phyloP scores from a whole-genome alignment of 495 filamentous ascomycete genomes.

The Xylaria intraflava region DNA sequence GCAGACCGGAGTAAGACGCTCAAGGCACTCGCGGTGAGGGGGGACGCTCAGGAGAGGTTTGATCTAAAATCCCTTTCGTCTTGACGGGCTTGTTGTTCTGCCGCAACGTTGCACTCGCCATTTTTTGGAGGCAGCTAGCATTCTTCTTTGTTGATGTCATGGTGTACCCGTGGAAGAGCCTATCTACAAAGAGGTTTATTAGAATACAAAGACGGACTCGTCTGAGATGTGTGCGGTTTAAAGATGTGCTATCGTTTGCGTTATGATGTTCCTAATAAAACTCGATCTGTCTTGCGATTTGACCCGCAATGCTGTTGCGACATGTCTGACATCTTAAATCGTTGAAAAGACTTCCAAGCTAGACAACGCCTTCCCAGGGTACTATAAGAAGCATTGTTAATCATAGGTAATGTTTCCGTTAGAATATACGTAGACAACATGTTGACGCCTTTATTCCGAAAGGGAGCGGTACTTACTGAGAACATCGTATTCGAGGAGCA shows the following conservation, averaged over 20 bases:
- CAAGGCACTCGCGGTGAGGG: background rate
- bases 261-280: background rate
- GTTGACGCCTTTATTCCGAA: background rate
- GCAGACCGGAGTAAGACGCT: no score
- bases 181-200: constrained; percentile 4
- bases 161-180: background rate
- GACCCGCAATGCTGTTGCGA: background rate
- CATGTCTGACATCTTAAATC: constrained; percentile 10
- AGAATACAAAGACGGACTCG: constrained; percentile 4
- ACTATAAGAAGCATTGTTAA: constrained; percentile 6
- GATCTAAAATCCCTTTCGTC: constrained; percentile 1
- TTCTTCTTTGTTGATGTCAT: constrained; percentile 15
- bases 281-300: background rate
- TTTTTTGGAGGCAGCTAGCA: no score
- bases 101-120: background rate
- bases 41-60: background rate
- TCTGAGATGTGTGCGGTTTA: background rate
- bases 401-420: no score
- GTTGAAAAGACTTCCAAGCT: constrained; percentile 21
- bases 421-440: no score
- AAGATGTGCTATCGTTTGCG: background rate
- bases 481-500: constrained; percentile 46
- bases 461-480: constrained; percentile 16
- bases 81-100: constrained; percentile 18
- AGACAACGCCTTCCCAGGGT: constrained; percentile 20